phyloP scores from a whole-genome alignment of 768 basidiomycete genomes.

The Suillus lakei region DNA sequence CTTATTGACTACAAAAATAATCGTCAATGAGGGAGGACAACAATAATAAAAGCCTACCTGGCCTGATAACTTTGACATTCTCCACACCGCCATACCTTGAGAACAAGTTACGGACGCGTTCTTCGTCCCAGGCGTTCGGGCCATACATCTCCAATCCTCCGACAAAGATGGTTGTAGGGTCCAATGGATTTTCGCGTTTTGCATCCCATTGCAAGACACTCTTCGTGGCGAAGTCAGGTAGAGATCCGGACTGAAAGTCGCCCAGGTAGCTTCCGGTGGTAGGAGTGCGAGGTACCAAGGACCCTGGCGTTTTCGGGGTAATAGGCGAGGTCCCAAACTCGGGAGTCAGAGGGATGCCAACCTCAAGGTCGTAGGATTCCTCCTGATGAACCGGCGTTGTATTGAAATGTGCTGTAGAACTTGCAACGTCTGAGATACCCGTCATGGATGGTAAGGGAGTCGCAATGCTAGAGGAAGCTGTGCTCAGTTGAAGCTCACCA shows the following conservation, averaged over 20 bases:
- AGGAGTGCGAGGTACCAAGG: conserved; percentile 55
- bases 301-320: conserved; percentile 55
- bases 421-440: conserved; percentile 13
- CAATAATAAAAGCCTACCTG: conserved; percentile 50
- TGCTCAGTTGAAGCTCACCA: not conserved
- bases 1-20: conserved; percentile 52
- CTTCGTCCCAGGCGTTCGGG: conserved; percentile 70
- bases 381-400: conserved; percentile 38
- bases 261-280: conserved; percentile 41
- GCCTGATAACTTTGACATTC: conserved; percentile 66
- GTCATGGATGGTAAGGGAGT: conserved; percentile 1
- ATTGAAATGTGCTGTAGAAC: conserved; percentile 12
- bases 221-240: conserved; percentile 31
- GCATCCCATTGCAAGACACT: conserved; percentile 23
- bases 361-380: conserved; percentile 29
- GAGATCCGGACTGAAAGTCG: conserved; percentile 34
- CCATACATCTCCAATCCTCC: conserved; percentile 74
- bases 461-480: not conserved
- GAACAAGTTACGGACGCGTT: conserved; percentile 62
- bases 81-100: conserved; percentile 67
- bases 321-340: conserved; percentile 52
- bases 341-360: conserved; percentile 45
- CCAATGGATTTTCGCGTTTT: conserved; percentile 44
- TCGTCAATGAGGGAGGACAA: not conserved
- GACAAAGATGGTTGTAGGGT: conserved; percentile 76